Conservation (phyloP, 345 rosid genomes). For the Eucalyptus dawsonii region DNA sequence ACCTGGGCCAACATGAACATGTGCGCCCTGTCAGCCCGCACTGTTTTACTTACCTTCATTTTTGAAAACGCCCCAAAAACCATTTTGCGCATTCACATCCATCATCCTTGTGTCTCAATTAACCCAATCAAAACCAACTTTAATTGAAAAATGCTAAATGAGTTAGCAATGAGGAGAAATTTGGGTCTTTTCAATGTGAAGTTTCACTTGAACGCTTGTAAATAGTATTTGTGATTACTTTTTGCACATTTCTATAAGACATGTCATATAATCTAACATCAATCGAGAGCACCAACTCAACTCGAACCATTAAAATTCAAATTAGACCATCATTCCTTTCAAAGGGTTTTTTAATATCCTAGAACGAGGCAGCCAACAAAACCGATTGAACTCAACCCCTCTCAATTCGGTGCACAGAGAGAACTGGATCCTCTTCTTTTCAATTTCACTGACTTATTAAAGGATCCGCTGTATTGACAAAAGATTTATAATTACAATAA, state of each 20-base stretch:
- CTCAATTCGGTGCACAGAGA: not conserved
- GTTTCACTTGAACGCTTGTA: not conserved
- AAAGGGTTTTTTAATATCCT: not conserved
- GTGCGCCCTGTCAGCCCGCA: not conserved
- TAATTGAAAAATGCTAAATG: not conserved
- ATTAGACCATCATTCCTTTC: not conserved
- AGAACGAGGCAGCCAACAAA: not conserved
- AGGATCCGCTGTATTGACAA: not conserved
- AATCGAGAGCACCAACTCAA: fast-evolving
- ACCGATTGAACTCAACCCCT: not conserved
- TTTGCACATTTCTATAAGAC: not conserved
- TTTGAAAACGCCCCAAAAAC: not conserved
- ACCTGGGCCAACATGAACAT: not conserved
- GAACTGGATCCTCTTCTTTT: not conserved
- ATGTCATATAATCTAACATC: not conserved
- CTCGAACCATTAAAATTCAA: not conserved
- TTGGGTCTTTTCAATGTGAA: not conserved
- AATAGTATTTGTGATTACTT: not conserved
- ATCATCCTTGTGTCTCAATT: not conserved
- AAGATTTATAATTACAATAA: not conserved
- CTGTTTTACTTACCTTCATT: not conserved
- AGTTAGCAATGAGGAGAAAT: not conserved
- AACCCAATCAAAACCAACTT: not conserved
- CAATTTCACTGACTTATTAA: not conserved
- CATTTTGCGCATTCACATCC: not conserved